Evolutionary conservation across 805 yeast genomes (phyloP).

Genomic region (Cephaloascus fragrans): DNA sequence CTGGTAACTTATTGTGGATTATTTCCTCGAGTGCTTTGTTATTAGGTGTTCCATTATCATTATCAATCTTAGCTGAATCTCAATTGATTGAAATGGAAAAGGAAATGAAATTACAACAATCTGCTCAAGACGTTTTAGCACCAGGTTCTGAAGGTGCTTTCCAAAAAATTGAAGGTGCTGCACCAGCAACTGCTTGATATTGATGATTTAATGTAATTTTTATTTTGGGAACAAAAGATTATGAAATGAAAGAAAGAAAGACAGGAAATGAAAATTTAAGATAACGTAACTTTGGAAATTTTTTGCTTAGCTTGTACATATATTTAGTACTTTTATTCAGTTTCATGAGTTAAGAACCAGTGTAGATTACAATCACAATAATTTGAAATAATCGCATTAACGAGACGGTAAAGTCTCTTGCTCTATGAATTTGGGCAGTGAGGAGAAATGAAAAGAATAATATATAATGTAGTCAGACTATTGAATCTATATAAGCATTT

Average conservation of each 20-base stretch:
- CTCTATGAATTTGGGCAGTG: no score
- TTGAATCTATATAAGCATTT: constrained; percentile 8
- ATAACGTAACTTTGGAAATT: no score
- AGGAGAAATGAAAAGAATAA: no score
- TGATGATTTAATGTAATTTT: constrained; percentile 1
- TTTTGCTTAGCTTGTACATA: no score
- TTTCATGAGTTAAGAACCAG: no score
- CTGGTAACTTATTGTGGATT: constrained; percentile 80
- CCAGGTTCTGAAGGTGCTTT: constrained; percentile 49
- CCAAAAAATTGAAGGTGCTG: constrained; percentile 18
- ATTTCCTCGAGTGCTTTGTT: constrained; percentile 74
- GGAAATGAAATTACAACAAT: constrained; percentile 75
- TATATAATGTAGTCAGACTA: no score
- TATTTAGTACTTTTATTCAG: no score
- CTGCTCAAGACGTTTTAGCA: constrained; percentile 65
- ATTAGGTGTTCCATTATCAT: constrained; percentile 86
- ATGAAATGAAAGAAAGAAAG: neutral
- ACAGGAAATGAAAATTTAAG: no score
- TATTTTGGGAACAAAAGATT: neutral
- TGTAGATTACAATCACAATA: no score
- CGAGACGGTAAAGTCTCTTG: no score
- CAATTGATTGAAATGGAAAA: constrained; percentile 92
- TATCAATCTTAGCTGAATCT: constrained; percentile 85
- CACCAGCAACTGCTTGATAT: constrained; percentile 13
- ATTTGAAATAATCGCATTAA: no score